Evolutionary conservation across 2,329 filamentous ascomycete genomes (phyloP), one percentile per base, ranked within the genome.

Genomic region (Aspergillus quadricinctus): DNA sequence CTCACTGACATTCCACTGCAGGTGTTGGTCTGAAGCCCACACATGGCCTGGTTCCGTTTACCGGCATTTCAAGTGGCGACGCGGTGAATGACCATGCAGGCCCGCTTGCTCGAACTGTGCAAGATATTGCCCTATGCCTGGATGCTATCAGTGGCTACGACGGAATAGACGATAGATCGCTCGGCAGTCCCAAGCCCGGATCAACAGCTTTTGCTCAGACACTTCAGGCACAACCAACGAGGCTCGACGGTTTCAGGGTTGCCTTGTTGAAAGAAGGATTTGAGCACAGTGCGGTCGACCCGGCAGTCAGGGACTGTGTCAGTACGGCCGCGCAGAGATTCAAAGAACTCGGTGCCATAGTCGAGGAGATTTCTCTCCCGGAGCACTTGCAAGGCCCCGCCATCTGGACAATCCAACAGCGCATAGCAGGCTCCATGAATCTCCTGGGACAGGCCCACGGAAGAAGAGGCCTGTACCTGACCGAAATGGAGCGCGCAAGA

Each of bases 351-450:
- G 82, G 82, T 0, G 82, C 82, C 4, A 71, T 61, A 0, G 72
- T 84, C 0, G 75, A 78, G 28, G 77, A 83, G 50, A 70, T 84
- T 1, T 81, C 79, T 0, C 70, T 84, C 10, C 81, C 81, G 10
- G 60, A 68, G 0, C 81, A 83, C 63, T 60, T 68, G 17, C 63
- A 74, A 14, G 80, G 75, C 0, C 72, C 78, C 0, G 66, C 75
- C 0, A 77, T 83, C 58, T 83, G 80, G 79, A 80, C 80, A 6
- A 68, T 67, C 9, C 66, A 68, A 41, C 61, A 64, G 35, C 60
- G 66, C 19, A 77, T 80, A 35, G 70, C 77, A 0, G 78, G 79
- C 1, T 68, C 77, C 1, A 66, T 72, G 75, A 66, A 66, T 79
- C 61, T 75, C n/a, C 53, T 75, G 4, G 72, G 72, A 50, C 68